Evolutionary conservation across 768 basidiomycete species (phyloP).

Genomic region (Phanerochaete sordida): DNA sequence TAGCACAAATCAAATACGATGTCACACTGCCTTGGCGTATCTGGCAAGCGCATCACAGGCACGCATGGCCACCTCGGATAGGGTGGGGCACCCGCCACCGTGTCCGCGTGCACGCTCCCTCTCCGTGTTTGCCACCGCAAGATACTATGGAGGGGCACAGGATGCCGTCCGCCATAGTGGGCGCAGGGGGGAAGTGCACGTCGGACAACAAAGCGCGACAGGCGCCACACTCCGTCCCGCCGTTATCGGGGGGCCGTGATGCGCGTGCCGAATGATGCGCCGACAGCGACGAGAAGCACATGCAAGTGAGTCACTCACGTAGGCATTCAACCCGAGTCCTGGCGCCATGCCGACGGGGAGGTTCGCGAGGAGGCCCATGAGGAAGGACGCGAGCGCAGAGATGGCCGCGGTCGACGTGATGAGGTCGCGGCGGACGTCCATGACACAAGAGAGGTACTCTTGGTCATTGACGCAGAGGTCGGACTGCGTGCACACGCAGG

Average conservation of each 20-base stretch:
- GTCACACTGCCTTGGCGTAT: background rate
- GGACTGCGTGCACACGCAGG: constrained; percentile 66
- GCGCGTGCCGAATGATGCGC: no score
- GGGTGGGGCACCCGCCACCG: background rate
- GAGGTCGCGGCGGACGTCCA: constrained; percentile 65
- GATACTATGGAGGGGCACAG: background rate
- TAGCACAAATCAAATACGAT: background rate
- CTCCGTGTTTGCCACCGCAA: background rate
- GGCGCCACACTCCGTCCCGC: background rate
- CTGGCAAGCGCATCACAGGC: background rate
- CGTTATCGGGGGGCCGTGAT: no score
- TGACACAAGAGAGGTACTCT: constrained; percentile 52
- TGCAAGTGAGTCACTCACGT: constrained; percentile 42
- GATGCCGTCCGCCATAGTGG: no score
- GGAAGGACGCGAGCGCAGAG: constrained; percentile 66
- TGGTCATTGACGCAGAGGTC: constrained; percentile 53
- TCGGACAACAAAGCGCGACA: background rate
- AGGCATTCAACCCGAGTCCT: constrained; percentile 80
- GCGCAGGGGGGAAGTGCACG: background rate
- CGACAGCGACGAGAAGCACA: background rate
- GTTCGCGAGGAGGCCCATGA: constrained; percentile 85
- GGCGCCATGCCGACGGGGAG: constrained; percentile 89
- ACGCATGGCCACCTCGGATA: background rate
- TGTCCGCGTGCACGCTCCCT: background rate
- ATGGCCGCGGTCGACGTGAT: constrained; percentile 82